Conservation (phyloP, 805 yeast genomes). For the Yarrowia alimentaria region DNA sequence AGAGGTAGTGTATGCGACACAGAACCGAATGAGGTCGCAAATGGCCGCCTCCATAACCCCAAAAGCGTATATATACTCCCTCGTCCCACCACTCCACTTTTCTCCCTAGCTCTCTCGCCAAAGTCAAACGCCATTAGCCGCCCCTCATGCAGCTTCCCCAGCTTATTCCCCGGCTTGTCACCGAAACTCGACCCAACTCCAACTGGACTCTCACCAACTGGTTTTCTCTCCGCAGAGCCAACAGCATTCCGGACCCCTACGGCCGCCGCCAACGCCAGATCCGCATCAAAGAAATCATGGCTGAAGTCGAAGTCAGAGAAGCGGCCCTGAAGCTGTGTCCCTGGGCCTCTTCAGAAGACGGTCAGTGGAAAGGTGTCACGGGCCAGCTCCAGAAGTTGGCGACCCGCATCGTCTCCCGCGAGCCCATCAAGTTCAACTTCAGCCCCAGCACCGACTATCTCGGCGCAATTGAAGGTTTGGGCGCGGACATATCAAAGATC, state of each 20-base stretch:
- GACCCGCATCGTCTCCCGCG: neutral
- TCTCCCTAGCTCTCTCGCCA: neutral
- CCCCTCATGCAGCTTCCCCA: constrained; percentile 7
- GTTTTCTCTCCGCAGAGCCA: too few relatives aligned
- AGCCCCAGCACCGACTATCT: too few relatives aligned
- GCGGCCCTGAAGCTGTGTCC: constrained; percentile 5
- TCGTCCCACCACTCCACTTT: neutral
- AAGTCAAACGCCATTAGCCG: neutral
- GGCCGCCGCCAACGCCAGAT: neutral
- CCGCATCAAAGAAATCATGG: neutral
- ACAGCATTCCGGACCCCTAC: neutral
- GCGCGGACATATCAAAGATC: too few relatives aligned
- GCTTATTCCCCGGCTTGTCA: constrained; percentile 22
- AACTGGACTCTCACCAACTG: neutral
- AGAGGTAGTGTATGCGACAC: too few relatives aligned
- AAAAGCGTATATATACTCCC: too few relatives aligned
- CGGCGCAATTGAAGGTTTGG: too few relatives aligned
- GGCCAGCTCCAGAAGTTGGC: neutral
- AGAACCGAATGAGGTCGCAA: too few relatives aligned
- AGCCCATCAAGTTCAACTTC: constrained; percentile 5
- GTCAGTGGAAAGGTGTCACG: neutral
- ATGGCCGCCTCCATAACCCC: too few relatives aligned
- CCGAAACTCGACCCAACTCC: neutral
- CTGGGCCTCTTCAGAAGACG: neutral
- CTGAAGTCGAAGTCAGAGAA: neutral